These are phyloP conservation scores for Stereum hirsutum DNA, from an alignment of 1,284 basidiomycete species.

Conservation along the genomic window DNA sequence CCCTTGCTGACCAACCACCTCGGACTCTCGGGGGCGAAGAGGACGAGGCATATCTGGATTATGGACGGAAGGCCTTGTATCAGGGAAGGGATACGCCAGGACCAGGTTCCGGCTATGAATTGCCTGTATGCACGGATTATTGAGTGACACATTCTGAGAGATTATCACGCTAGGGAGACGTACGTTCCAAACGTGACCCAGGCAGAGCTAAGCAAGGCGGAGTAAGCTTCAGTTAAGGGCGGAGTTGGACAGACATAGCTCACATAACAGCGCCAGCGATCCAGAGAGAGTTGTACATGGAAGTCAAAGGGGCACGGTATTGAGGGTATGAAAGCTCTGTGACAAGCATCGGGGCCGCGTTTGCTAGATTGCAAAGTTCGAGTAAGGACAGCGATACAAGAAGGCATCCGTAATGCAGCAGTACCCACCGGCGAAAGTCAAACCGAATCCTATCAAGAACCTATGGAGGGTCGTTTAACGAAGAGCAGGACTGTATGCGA, in stretches of 20 bases:
- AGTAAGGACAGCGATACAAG: not conserved
- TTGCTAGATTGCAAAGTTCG: constrained; percentile 21
- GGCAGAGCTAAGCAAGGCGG: constrained; percentile 37
- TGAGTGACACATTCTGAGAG: too few relatives aligned
- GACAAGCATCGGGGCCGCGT: constrained; percentile 66
- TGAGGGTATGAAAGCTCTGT: constrained; percentile 72
- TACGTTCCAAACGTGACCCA: constrained; percentile 72
- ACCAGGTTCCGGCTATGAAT: constrained; percentile 53
- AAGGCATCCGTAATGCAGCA: too few relatives aligned
- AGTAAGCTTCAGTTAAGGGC: not conserved
- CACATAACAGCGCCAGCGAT: constrained; percentile 68
- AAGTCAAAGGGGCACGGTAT: constrained; percentile 65
- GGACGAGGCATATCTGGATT: constrained; percentile 49
- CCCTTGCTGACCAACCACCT: constrained; percentile 65
- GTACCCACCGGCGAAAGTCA: constrained; percentile 45
- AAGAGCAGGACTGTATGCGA: not conserved
- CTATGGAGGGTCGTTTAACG: constrained; percentile 16
- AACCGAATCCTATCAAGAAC: constrained; percentile 74
- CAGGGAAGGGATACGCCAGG: constrained; percentile 68
- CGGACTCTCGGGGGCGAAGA: constrained; percentile 62
- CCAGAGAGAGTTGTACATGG: constrained; percentile 75
- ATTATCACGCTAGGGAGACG: too few relatives aligned
- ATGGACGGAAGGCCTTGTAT: constrained; percentile 58
- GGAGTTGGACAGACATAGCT: constrained; percentile 17
- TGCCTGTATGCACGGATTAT: too few relatives aligned